Evolutionary conservation across 2,329 filamentous ascomycete genomes (phyloP), one percentile per base, ranked within the genome.

Genomic region (Talaromyces sp.): DNA sequence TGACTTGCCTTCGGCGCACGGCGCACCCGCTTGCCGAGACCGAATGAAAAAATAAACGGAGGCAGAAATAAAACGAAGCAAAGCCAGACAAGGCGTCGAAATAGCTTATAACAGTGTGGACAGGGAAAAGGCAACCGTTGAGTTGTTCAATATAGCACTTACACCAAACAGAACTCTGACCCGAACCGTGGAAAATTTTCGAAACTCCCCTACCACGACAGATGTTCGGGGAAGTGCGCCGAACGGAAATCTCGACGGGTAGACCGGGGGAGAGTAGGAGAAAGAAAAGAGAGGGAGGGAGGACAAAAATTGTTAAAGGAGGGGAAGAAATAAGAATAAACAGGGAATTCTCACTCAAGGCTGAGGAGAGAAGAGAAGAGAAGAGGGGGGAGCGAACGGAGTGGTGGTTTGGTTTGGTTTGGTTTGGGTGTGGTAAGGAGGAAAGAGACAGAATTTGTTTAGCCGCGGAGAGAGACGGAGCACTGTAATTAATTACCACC

Each of bases 161-260:
- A 62, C 59, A 41, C n/a, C 39, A 50, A 61, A 22, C 31, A 61
- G 35, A 60, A 47, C 13, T 15, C 33, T 50, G 22, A 67, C 67
- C 67, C 56, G 50, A 56, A 62, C 70, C 69, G 67, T 69, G 67
- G 65, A 61, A 69, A 68, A 67, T 68, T 66, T 62, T 68, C 67
- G 62, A 64, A 65, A 64, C 43, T 65, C 63, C 61, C 70, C 73
- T 75, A 74, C 74, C 74, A 75, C 75, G 73, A 77, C 60, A 61
- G 60, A 59, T 41, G 25, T 50, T 52, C 43, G 63, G 75, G 73
- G 71, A 69, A 73, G 70, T 70, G 63, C 54, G 64, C 59, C 59
- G 63, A 61, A 59, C 67, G 61, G 70, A 67, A 70, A 67, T 68
- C 69, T 72, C 58, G 65, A 70, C 65, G 61, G 63, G 61, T 54